phyloP scores from a whole-genome alignment of 768 basidiomycete species.

The Phlebiopsis flavidoalba region DNA sequence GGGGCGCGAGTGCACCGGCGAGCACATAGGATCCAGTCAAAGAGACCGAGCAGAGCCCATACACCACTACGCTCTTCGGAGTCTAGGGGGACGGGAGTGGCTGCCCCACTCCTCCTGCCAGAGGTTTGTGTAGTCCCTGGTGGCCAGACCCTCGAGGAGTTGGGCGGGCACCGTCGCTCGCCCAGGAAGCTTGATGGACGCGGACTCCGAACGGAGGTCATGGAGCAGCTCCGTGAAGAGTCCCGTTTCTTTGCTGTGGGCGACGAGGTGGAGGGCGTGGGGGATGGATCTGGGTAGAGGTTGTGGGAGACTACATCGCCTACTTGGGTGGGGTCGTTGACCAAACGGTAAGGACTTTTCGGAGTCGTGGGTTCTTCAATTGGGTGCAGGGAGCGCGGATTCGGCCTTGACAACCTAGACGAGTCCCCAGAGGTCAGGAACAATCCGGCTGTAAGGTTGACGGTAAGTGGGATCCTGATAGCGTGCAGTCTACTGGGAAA shows the following conservation, averaged over 20 bases:
- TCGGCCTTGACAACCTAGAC: slow-evolving; percentile 31
- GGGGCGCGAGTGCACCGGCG: slow-evolving; percentile 28
- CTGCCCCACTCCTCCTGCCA: slow-evolving; percentile 11
- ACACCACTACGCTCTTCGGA: slow-evolving; percentile 42
- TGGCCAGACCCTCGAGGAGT: slow-evolving; percentile 17
- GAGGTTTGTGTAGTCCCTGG: slow-evolving; percentile 20
- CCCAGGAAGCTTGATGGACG: slow-evolving; percentile 17
- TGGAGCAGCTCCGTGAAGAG: slow-evolving; percentile 26
- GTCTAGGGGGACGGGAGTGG: slow-evolving; percentile 32
- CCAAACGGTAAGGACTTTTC: slow-evolving; percentile 49
- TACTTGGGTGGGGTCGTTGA: slow-evolving; percentile 38
- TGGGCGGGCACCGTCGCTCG: slow-evolving; percentile 2
- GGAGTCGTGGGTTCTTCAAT: slow-evolving; percentile 28
- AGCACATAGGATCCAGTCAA: slow-evolving; percentile 45
- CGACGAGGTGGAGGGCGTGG: slow-evolving; percentile 11
- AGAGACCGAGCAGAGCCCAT: slow-evolving; percentile 42
- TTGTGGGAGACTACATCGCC: slow-evolving; percentile 44
- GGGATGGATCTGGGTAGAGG: slow-evolving; percentile 23
- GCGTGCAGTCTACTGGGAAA: background rate
- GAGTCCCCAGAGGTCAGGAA: slow-evolving; percentile 58
- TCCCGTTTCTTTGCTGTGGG: slow-evolving; percentile 19
- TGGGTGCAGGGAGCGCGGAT: slow-evolving; percentile 17
- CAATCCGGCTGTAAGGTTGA: slow-evolving; percentile 42
- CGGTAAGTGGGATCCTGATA: slow-evolving; percentile 6
- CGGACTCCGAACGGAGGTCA: slow-evolving; percentile 32